Evolutionary conservation across 805 yeast genomes (phyloP).

Genomic region (Candida suzukii): DNA sequence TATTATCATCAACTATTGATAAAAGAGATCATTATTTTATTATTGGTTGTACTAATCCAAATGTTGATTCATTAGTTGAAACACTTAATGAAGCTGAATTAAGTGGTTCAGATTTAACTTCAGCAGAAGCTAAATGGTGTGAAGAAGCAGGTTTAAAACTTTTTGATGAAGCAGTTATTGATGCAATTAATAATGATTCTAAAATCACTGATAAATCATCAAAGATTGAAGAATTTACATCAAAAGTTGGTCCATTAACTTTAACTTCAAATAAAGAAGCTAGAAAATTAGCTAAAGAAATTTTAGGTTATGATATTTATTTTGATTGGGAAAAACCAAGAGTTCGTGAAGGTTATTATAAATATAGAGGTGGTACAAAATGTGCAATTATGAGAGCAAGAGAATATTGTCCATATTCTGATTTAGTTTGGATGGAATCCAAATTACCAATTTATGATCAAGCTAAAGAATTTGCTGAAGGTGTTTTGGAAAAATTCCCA

Average conservation of each 20-base stretch:
- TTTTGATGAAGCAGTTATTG: conserved; percentile 87
- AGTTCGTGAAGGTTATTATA: conserved; percentile 94
- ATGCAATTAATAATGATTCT: conserved; percentile 57
- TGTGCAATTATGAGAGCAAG: conserved; percentile 97
- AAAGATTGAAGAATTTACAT: conserved; percentile 57
- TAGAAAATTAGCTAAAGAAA: conserved; percentile 60
- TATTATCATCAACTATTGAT: conserved; percentile 90
- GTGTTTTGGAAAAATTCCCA: conserved; percentile 76
- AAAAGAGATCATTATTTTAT: conserved; percentile 90
- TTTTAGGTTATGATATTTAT: conserved; percentile 76
- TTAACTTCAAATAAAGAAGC: conserved; percentile 77
- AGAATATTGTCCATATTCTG: conserved; percentile 92
- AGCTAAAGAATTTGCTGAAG: conserved; percentile 91
- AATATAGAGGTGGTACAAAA: conserved; percentile 93
- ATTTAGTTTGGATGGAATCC: conserved; percentile 97
- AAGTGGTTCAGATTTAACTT: conserved; percentile 60
- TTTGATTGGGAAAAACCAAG: conserved; percentile 95
- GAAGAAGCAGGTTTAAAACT: conserved; percentile 76
- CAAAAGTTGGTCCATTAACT: conserved; percentile 67
- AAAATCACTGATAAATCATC: conserved; percentile 51
- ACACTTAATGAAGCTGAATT: conserved; percentile 78
- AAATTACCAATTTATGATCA: conserved; percentile 89
- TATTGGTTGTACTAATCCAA: conserved; percentile 86
- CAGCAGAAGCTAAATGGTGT: conserved; percentile 78
- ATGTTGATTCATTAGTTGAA: conserved; percentile 63